These are phyloP conservation scores for Spatholobus suberectus DNA, from an alignment of 306 rosid genomes.

Conservation along the genomic window DNA sequence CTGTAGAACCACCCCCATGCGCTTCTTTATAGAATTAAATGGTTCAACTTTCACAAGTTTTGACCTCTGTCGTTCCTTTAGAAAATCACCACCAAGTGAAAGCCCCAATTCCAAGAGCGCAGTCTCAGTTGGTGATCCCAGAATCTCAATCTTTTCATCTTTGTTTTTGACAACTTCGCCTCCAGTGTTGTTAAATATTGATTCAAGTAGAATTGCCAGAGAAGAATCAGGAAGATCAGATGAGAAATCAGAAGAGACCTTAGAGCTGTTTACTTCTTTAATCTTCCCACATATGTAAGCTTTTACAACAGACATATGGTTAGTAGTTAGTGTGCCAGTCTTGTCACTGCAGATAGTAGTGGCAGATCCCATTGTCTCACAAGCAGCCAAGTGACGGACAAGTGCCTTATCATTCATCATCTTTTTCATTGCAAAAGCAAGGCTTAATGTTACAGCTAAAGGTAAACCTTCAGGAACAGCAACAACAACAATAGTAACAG, in stretches of 20 bases:
- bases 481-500: slow-evolving; percentile 96
- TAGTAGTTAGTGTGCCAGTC: slow-evolving; percentile 96
- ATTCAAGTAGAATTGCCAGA: slow-evolving; percentile 72
- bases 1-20: slow-evolving; percentile 83
- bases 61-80: slow-evolving; percentile 56
- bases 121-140: slow-evolving; percentile 94
- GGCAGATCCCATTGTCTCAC: slow-evolving; percentile 99
- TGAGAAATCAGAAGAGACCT: slow-evolving; percentile 53
- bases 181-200: slow-evolving; percentile 92
- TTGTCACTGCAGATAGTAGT: slow-evolving; percentile 97
- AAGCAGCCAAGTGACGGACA: slow-evolving; percentile 95
- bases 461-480: slow-evolving; percentile 99
- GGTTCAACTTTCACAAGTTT: slow-evolving; percentile 90
- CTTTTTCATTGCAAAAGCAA: slow-evolving; percentile 98
- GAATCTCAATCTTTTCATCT: slow-evolving; percentile 70
- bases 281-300: slow-evolving; percentile 77
- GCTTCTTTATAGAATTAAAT: slow-evolving; percentile 86
- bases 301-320: slow-evolving; percentile 96
- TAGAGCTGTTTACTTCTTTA: slow-evolving; percentile 63
- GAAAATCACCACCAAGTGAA: slow-evolving; percentile 81
- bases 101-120: slow-evolving; percentile 89
- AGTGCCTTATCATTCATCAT: slow-evolving; percentile 99
- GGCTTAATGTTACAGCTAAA: slow-evolving; percentile 96
- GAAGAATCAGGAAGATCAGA: slow-evolving; percentile 74
- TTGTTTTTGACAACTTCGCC: slow-evolving; percentile 88